Conservation (phyloP, 495 filamentous ascomycete genomes). For the Aspergillus leporis region DNA sequence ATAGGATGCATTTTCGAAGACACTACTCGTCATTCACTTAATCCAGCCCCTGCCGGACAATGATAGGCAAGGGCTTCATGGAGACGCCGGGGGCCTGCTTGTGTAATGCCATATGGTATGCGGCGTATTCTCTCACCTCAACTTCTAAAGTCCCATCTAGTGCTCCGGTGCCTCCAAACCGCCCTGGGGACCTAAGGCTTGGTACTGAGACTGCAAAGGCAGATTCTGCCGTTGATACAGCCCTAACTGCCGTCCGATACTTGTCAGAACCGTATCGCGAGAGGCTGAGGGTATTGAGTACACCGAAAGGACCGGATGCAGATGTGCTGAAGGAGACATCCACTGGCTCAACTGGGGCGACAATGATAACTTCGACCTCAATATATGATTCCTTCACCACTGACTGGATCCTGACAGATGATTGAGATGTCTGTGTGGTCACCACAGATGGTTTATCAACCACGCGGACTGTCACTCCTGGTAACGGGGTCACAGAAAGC, state of each 20-base stretch:
- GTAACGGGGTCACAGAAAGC: conserved; percentile 3
- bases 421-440: neutral
- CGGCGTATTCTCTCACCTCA: neutral
- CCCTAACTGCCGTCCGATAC: conserved; percentile 1
- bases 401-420: neutral
- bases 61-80: neutral
- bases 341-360: conserved; percentile 2
- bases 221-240: neutral
- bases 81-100: neutral
- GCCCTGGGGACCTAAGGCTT: neutral
- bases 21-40: no score
- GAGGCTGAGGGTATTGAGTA: conserved; percentile 4
- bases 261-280: neutral
- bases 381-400: conserved; percentile 2
- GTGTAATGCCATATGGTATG: conserved; percentile 1
- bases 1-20: no score
- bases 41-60: neutral
- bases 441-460: conserved; percentile 5
- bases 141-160: neutral
- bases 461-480: neutral
- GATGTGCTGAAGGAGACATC: conserved; percentile 1
- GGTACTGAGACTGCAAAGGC: neutral
- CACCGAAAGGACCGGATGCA: neutral
- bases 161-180: conserved; percentile 1
- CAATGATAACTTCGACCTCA: neutral